Evolutionary conservation across 768 basidiomycete species (phyloP), one percentile per base, ranked within the genome.

Genomic region (Leccinum truebloodii): DNA sequence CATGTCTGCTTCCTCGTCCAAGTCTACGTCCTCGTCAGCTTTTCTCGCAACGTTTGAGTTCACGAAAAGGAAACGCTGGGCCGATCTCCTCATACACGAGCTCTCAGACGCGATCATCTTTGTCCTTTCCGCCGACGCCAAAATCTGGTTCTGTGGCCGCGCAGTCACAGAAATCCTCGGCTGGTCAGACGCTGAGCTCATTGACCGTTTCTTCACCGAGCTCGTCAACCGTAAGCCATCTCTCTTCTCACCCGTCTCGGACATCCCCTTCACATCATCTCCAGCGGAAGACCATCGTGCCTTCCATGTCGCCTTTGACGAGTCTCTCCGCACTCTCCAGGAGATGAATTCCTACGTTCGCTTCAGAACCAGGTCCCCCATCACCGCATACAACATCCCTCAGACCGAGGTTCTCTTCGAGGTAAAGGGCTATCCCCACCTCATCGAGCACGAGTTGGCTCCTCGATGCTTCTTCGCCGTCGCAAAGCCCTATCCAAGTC

Each of bases 21-120:
- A 70, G 24, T 26, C 58, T 0, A 26, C 48, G 14, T 52, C 61
- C 8, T 24, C 57, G 2, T 13, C 57, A 6, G 67, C 76, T 46
- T 20, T 46, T 46, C 44, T 20, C 5, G 10, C 44, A 8, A 76
- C 77, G 13, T 94, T 86, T 67, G 93, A 95, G 71, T 95, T 94
- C 71, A 92, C 90, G 0, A 92, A 91, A 69, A 79, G 92, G 58
- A 94, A 94, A 71, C 82, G 87, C 58, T 95, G 93, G 93, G 88
- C 87, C 18, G 92, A 94, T 71, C 78, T 95, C 14, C 79, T 94
- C 26, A 75, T 90, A 60, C 80, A 85, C 1, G 93, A 94, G 70
- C 81, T 92, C 32, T 84, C 88, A 32, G 92, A 92, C 61, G 85
- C 82, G 18, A 80, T 90, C 69, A 76, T 84, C 35, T 79, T 95